Evolutionary conservation across 2,329 filamentous ascomycete species (phyloP).

Genomic region (Fusarium keratoplasticum): DNA sequence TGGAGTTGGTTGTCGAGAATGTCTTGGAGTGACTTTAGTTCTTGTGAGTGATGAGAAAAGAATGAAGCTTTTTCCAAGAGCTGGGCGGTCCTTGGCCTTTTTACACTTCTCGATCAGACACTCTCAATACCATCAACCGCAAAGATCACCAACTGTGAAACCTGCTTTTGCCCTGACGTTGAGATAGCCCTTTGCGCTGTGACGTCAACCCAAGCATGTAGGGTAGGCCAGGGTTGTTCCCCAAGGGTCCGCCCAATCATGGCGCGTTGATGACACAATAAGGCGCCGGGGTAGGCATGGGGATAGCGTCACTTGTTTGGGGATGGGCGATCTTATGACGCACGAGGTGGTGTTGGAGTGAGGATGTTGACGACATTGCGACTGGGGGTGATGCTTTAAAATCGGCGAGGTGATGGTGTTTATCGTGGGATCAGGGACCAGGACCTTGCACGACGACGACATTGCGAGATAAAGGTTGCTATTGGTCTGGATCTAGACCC

Average conservation of each 20-base stretch:
- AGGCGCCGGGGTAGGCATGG: not conserved
- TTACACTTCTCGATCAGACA: not conserved
- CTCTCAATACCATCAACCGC: slow-evolving; percentile 1
- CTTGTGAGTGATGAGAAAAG: slow-evolving; percentile 5
- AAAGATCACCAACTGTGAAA: slow-evolving; percentile 23
- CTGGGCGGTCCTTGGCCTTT: slow-evolving; percentile 35
- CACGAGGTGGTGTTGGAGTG: slow-evolving; percentile 1
- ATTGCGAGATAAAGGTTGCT: not conserved
- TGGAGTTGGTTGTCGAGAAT: not conserved
- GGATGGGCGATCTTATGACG: slow-evolving; percentile 16
- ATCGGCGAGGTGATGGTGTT: not conserved
- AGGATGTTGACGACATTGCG: not conserved
- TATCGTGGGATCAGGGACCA: not conserved
- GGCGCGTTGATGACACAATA: slow-evolving; percentile 19
- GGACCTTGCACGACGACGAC: not conserved
- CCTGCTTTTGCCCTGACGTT: slow-evolving; percentile 22
- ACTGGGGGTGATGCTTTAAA: not conserved
- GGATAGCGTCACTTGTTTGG: slow-evolving; percentile 10
- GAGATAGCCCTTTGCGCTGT: not conserved
- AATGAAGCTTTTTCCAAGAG: slow-evolving; percentile 19
- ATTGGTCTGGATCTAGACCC: slow-evolving; percentile 5
- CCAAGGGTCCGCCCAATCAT: slow-evolving; percentile 25
- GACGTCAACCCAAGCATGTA: slow-evolving; percentile 31
- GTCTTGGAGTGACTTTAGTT: not conserved
- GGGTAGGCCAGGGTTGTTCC: slow-evolving; percentile 15